Evolutionary conservation across 768 basidiomycete species (phyloP), one percentile per base, ranked within the genome.

Genomic region (Suillus hirtellus): DNA sequence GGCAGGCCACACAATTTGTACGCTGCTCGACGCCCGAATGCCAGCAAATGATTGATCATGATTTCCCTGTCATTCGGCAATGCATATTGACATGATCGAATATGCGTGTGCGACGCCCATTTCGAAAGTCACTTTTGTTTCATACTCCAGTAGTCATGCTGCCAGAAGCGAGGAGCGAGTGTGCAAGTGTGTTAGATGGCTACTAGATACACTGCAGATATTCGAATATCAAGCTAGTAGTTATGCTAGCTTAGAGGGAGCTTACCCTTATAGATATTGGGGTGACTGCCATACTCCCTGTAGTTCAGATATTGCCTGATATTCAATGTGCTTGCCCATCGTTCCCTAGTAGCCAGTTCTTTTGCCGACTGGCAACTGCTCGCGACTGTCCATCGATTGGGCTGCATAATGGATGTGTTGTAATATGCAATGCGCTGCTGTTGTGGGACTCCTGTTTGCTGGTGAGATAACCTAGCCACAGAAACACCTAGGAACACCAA

Each of bases 281-380:
- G 31, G 11, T 35, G 34, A 12, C 52, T 35, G 31, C 19, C 5
- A 34, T 11, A 12, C 52, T 19, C 9, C 17, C 10, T 10, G 31
- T 35, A 2, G 34, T n/a, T 35, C 34, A 53, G 34, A n/a, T 27
- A 27, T 50, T 53, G 5, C 52, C 17, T 52, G 10, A 34, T 0
- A 5, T 34, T 53, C 3, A 35, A n/a, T 7, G 11, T n/a, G 19
- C 52, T 19, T 35, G 11, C 19, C 34, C 12, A 53, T 31, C 52
- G 52, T 53, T 53, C 52, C 52, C 52, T 53, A 35, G 52, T 53
- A n/a, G 34, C 34, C 52, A 53, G 5, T n/a, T n/a, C n/a, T 53
- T 14, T 52, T 17, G 50, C 17, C 27, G 21, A 49, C 24, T 35
- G 35, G 31, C 31, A 31, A 4, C 31, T 31, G 4, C 31, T 31